Percentiles rank a stretch among this genome's conserved stretches.
These are phyloP conservation scores for Trichoderma asperellum DNA, from an alignment of 2,329 filamentous ascomycete genomes.

Conservation along the genomic window DNA sequence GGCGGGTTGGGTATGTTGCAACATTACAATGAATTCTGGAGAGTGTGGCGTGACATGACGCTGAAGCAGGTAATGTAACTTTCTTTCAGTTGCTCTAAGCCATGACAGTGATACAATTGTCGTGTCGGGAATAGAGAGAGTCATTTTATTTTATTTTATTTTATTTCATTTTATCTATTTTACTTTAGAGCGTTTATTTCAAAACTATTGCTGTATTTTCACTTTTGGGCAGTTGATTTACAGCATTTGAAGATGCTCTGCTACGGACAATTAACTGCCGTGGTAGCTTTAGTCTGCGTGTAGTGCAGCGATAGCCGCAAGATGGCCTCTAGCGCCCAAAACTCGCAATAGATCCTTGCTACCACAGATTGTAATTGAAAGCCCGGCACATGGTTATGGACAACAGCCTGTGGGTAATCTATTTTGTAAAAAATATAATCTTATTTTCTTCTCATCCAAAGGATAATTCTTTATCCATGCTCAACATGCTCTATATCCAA, in stretches of 20 bases:
- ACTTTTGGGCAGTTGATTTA: not conserved
- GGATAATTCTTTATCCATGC: not conserved
- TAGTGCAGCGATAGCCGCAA: not conserved
- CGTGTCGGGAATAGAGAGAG: too few relatives aligned
- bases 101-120: not conserved
- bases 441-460: not conserved
- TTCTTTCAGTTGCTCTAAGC: not conserved
- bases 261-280: too few relatives aligned
- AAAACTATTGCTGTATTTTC: not conserved
- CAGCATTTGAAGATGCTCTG: too few relatives aligned
- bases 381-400: not conserved
- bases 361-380: not conserved
- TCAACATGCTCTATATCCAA: not conserved
- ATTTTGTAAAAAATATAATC: not conserved
- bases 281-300: too few relatives aligned
- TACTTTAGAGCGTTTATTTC: not conserved
- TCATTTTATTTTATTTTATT: too few relatives aligned
- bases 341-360: not conserved
- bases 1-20: not conserved
- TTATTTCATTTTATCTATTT: too few relatives aligned
- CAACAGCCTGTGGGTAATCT: not conserved
- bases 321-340: not conserved
- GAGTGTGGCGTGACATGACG: conserved; percentile 18
- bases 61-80: not conserved
- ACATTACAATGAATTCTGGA: not conserved